phyloP scores from a whole-genome alignment of 352 stramenopile genomes.

The Phytopythium cucurbitacearum region DNA sequence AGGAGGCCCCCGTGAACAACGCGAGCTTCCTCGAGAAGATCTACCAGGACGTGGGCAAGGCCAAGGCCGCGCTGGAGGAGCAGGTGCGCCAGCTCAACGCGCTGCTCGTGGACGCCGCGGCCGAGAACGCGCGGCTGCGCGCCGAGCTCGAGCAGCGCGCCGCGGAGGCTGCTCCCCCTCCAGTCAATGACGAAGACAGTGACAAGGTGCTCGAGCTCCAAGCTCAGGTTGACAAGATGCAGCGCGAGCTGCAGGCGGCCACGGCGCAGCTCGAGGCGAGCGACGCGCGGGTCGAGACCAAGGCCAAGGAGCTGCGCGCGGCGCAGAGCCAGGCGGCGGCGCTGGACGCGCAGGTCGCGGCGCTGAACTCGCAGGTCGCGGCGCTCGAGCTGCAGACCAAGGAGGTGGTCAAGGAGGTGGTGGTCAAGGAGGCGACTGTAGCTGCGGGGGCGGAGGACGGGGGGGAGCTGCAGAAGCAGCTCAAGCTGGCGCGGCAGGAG shows the following conservation, averaged over 20 bases:
- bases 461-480: constrained; percentile 61
- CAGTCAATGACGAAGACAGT: constrained; percentile 10
- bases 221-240: constrained; percentile 16
- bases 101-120: constrained; percentile 33
- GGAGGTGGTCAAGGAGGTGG: constrained; percentile 9
- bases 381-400: constrained; percentile 47
- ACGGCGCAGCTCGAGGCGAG: constrained; percentile 27
- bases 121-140: constrained; percentile 47
- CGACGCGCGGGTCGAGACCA: constrained; percentile 8
- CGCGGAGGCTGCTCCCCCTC: neutral
- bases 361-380: constrained; percentile 20
- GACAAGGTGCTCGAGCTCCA: neutral
- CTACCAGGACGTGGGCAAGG: constrained; percentile 74
- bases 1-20: constrained; percentile 6
- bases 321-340: constrained; percentile 19
- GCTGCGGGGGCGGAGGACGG: constrained; percentile 35
- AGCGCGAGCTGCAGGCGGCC: constrained; percentile 14
- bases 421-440: neutral
- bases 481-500: constrained; percentile 75
- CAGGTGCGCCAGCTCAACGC: constrained; percentile 58
- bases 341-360: constrained; percentile 21
- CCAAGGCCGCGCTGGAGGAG: constrained; percentile 68
- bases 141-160: constrained; percentile 21
- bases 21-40: constrained; percentile 75
- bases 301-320: constrained; percentile 6